Evolutionary conservation across 2,329 filamentous ascomycete genomes (phyloP).

Genomic region (Cytospora piceicola): DNA sequence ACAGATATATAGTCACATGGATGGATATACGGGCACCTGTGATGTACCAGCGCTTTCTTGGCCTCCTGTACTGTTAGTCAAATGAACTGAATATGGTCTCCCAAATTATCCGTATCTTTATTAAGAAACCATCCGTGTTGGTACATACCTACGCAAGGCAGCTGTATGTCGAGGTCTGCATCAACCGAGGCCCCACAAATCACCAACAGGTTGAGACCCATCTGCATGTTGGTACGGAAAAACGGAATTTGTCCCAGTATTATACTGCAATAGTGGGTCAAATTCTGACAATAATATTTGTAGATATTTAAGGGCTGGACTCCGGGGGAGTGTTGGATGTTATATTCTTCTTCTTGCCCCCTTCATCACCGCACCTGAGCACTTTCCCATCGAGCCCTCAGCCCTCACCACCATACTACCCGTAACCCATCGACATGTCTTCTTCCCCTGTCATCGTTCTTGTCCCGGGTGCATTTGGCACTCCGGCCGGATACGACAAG

Average conservation of each 20-base stretch:
- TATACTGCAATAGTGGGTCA: neutral
- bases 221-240: neutral
- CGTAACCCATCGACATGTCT: neutral
- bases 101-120: too few relatives aligned
- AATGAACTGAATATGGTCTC: too few relatives aligned
- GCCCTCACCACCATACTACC: neutral
- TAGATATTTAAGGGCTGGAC: neutral
- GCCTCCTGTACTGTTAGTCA: too few relatives aligned
- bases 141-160: neutral
- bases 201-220: neutral
- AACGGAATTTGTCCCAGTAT: neutral
- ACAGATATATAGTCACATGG: too few relatives aligned
- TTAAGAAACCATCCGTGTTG: too few relatives aligned
- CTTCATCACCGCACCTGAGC: neutral
- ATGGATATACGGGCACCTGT: too few relatives aligned
- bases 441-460: slow-evolving; percentile 3
- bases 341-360: neutral
- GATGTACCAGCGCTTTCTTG: too few relatives aligned
- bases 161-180: neutral
- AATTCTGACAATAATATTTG: neutral
- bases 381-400: neutral
- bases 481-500: slow-evolving; percentile 4
- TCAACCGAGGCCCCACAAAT: neutral
- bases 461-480: slow-evolving; percentile 18
- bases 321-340: neutral